Conservation (phyloP, 192 early-diverging fungal genomes). For the Coemansia sp. region DNA sequence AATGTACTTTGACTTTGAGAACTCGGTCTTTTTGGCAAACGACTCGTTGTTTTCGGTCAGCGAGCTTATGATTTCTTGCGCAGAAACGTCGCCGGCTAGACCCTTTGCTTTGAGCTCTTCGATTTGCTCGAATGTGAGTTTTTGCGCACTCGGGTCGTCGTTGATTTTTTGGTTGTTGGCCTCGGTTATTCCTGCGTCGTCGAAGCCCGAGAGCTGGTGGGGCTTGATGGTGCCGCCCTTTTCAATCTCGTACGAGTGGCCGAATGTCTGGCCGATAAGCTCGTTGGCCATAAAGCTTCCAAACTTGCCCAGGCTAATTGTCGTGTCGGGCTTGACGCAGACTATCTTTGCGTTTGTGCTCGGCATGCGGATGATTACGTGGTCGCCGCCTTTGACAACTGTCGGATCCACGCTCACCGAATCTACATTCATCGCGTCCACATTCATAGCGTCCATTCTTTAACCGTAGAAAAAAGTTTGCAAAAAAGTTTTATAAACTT, state of each 20-base stretch:
- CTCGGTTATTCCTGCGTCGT: slow-evolving; percentile 64
- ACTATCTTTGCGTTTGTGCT: slow-evolving; percentile 82
- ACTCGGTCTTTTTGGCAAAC: slow-evolving; percentile 94
- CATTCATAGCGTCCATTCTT: too few relatives aligned
- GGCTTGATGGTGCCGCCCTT: slow-evolving; percentile 55
- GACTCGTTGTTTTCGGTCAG: slow-evolving; percentile 77
- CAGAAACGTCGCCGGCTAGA: slow-evolving; percentile 63
- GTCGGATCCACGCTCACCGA: slow-evolving; percentile 27
- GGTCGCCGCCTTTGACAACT: slow-evolving; percentile 59
- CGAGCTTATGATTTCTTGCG: slow-evolving; percentile 75
- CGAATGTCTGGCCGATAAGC: slow-evolving; percentile 80
- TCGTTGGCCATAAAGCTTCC: slow-evolving; percentile 76
- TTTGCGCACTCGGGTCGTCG: slow-evolving; percentile 73
- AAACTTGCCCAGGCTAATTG: slow-evolving; percentile 86
- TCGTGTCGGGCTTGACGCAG: slow-evolving; percentile 61
- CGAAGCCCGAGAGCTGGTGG: slow-evolving; percentile 37
- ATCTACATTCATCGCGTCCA: slow-evolving; percentile 7
- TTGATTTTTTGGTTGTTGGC: slow-evolving; percentile 82
- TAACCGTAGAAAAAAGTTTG: too few relatives aligned
- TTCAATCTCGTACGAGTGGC: slow-evolving; percentile 79
- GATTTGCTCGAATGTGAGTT: slow-evolving; percentile 79
- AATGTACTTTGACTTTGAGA: slow-evolving; percentile 94
- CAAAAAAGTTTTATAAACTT: too few relatives aligned
- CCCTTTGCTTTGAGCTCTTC: slow-evolving; percentile 75
- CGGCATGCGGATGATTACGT: slow-evolving; percentile 78